These are phyloP conservation scores for Neofusicoccum cordaticola DNA, from an alignment of 2,329 filamentous ascomycete genomes.

Conservation along the genomic window DNA sequence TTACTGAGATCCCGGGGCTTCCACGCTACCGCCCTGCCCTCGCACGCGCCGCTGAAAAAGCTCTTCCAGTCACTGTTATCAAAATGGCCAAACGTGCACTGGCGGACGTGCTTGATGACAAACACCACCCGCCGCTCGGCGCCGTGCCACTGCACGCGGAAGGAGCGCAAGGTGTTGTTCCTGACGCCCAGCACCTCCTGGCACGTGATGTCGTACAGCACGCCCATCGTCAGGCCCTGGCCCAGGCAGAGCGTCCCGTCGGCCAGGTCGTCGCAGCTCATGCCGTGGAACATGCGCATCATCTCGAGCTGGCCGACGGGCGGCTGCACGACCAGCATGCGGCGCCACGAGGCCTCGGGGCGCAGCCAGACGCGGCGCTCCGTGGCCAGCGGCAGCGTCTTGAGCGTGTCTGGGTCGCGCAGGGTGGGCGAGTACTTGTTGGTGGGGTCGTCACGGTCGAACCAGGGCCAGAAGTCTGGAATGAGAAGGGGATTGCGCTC, in stretches of 20 bases:
- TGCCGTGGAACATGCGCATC: neutral
- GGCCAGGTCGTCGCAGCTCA: neutral
- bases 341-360: slow-evolving; percentile 7
- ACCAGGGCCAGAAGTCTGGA: neutral
- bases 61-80: neutral
- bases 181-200: neutral
- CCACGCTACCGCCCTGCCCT: neutral
- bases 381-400: neutral
- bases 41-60: neutral
- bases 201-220: neutral
- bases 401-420: neutral
- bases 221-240: neutral
- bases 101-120: neutral
- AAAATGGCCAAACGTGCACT: neutral
- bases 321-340: slow-evolving; percentile 10
- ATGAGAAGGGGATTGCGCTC: neutral
- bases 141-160: neutral
- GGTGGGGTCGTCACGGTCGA: neutral
- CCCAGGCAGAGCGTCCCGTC: neutral
- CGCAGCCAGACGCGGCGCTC: neutral
- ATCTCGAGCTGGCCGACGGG: neutral
- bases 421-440: too few relatives aligned
- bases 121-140: neutral
- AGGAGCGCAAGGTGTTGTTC: neutral
- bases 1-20: too few relatives aligned